Evolutionary conservation across 148 eudicot genomes (phyloP).

Genomic region (Silene latifolia): DNA sequence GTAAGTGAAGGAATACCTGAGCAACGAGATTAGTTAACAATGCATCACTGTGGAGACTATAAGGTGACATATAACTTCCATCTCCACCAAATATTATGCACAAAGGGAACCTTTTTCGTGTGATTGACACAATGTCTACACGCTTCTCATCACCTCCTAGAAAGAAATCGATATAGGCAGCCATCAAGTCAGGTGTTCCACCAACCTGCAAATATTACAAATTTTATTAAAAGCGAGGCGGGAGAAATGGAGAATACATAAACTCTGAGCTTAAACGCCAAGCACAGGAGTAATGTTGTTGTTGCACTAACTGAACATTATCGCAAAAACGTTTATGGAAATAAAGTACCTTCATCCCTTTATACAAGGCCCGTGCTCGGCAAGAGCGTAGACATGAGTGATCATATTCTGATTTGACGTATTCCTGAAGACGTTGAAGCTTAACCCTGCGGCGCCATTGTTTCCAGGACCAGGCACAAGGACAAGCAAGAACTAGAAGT

Average conservation of each 20-base stretch:
- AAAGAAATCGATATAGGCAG: conserved; percentile 76
- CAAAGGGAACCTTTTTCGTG: conserved; percentile 79
- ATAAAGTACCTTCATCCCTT: conserved; percentile 77
- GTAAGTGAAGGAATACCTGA: conserved; percentile 47
- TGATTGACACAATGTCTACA: conserved; percentile 64
- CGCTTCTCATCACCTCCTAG: conserved; percentile 91
- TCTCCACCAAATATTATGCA: conserved; percentile 84
- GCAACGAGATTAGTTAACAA: conserved; percentile 66
- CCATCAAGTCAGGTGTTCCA: conserved; percentile 80
- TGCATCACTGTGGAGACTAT: conserved; percentile 65
- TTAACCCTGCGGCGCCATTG: conserved; percentile 88
- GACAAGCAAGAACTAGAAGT: conserved; percentile 78
- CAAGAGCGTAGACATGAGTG: conserved; percentile 87
- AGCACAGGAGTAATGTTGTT: too few relatives aligned
- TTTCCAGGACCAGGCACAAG: conserved; percentile 93
- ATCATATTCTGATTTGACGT: conserved; percentile 80
- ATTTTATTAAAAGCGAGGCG: conserved; percentile 3
- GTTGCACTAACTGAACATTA: neutral
- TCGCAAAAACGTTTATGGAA: neutral
- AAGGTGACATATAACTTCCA: conserved; percentile 91
- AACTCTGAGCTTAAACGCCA: too few relatives aligned
- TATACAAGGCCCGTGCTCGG: conserved; percentile 79
- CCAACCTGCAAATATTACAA: conserved; percentile 55
- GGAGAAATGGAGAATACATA: neutral
- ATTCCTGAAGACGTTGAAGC: conserved; percentile 72